phyloP scores from a whole-genome alignment of 2,329 filamentous ascomycete species.

The Alternaria consortialis region DNA sequence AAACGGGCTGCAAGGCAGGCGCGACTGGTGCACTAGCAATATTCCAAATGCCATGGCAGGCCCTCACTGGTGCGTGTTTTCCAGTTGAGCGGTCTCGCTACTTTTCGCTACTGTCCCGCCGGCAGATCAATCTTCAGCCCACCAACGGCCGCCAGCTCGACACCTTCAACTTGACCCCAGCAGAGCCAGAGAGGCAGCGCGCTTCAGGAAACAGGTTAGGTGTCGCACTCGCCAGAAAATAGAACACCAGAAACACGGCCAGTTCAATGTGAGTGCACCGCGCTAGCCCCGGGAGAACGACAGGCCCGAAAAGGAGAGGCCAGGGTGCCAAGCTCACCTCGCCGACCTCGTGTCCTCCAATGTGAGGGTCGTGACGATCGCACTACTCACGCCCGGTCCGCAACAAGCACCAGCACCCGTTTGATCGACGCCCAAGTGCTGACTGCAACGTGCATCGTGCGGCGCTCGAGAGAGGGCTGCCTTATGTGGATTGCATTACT shows the following conservation, averaged over 20 bases:
- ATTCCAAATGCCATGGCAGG: conserved; percentile 34
- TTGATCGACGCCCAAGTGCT: conserved; percentile 49
- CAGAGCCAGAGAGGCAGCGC: background rate
- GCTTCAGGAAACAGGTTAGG: conserved; percentile 13
- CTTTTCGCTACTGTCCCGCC: conserved; percentile 23
- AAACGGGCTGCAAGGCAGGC: conserved; percentile 14
- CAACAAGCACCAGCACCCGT: conserved; percentile 49
- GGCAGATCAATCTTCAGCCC: conserved; percentile 26
- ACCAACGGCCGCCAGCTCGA: conserved; percentile 26
- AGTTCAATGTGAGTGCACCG: conserved; percentile 15
- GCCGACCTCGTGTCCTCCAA: conserved; percentile 47
- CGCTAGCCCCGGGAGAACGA: conserved; percentile 33
- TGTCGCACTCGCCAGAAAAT: conserved; percentile 12
- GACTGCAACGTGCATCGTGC: conserved; percentile 45
- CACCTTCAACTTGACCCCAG: background rate
- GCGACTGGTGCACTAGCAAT: conserved; percentile 12
- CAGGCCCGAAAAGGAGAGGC: conserved; percentile 39
- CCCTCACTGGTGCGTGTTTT: conserved; percentile 21
- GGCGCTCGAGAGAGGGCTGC: conserved; percentile 23
- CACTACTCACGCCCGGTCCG: conserved; percentile 43
- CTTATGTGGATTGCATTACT: conserved; percentile 10
- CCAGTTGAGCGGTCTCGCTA: conserved; percentile 28
- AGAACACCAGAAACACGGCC: conserved; percentile 19
- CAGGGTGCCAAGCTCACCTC: conserved; percentile 43
- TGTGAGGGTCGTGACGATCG: conserved; percentile 43